Base-by-base conservation (phyloP, 2,329 filamentous ascomycete genomes). In the Onygenales sp. region DNA sequence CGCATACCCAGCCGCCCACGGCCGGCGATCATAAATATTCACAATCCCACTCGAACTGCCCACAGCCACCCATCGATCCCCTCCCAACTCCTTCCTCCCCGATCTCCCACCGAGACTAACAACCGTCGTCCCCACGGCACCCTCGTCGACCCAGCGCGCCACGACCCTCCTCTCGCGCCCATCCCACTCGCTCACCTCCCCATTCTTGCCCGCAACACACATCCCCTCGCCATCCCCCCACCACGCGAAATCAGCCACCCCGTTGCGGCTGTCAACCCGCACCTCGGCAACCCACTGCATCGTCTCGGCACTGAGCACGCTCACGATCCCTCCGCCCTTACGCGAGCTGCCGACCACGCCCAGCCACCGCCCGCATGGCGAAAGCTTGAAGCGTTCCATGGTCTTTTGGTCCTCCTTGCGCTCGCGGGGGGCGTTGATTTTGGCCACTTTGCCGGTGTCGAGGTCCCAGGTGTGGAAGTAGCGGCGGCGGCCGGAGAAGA, bases 381-480 rank as follows among this genome's bases (percentile, higher is more conserved):
- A 94, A 31, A 94, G 74, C 62, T 86, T 87, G 77, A 98, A 95
- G 33, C 79, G 78, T 69, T 97, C 93, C 89, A 96, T 96, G 42
- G 82, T 86, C 62, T 84, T 86, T 69, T 96, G 91, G 69, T 95
- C 88, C 52, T 87, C 79, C 59, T 84, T 71, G 13, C 70, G 65
- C 85, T 57, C 90, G 82, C 65, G 86, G 81, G 55, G 93, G 74
- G 66, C 86, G 78, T 61, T 83, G 44, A 95, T 81, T 71, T 95
- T 95, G 63, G 92, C 86, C 48, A 98, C 83, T 10, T 78, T 75
- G 43, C 93, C 93, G 0, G 86, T 85, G 43, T 85, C 77, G 27
- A 98, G 79, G 63, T 97, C 85, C 93, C 93, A 98, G 59, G 86
- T 84, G 71, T 97, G 93, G 70, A 97, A 96, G 74, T 90, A 97